Base-by-base conservation (phyloP, 306 rosid species). In the Prunus mira region DNA sequence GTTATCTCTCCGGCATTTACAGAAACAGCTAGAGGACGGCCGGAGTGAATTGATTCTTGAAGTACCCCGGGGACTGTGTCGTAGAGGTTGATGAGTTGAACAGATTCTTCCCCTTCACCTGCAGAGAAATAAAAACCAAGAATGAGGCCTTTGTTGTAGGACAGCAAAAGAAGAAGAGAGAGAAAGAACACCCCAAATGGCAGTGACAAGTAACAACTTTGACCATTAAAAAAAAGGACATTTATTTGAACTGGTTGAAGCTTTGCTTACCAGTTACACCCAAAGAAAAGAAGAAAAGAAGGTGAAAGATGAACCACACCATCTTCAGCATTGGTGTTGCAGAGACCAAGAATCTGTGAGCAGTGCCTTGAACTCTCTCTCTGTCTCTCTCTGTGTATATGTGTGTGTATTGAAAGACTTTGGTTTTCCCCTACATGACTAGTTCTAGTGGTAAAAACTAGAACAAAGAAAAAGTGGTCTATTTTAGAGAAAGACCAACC, bases 21-120 rank as follows among this genome's bases (percentile, higher is more conserved):
- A 5, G 84, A 74, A 89, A 91, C 88, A 69, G 98, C 97, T 28
- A 84, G 32, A 19, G 93, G 90, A 83, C 81, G 79, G 8, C 81
- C 81, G 54, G 83, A 32, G n/a, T 45, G 66, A 73, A 87, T 71
- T 19, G 84, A 67, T 9, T 78, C 78, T 80, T 83, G 43, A 38
- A 38, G 43, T 38, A 38, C 43, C 43, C 9, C 43, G 7, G 43
- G 9, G 43, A 38, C 43, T 38, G 43, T 38, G 9, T 38, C 87
- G 54, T 80, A 80, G 54, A 88, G 87, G 71, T 83, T 81, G n/a
- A 86, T 57, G 63, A 87, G 60, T 74, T 86, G 78, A 74, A 84
- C 15, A 45, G 85, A 73, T 79, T 95, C 86, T 84, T 85, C 85
- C 82, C 81, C 75, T 73, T 89, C 79, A 57, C 75, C 97, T 89